Evolutionary conservation across 148 eudicot genomes (phyloP), one percentile per base, ranked within the genome.

Genomic region (Diospyros kaki): DNA sequence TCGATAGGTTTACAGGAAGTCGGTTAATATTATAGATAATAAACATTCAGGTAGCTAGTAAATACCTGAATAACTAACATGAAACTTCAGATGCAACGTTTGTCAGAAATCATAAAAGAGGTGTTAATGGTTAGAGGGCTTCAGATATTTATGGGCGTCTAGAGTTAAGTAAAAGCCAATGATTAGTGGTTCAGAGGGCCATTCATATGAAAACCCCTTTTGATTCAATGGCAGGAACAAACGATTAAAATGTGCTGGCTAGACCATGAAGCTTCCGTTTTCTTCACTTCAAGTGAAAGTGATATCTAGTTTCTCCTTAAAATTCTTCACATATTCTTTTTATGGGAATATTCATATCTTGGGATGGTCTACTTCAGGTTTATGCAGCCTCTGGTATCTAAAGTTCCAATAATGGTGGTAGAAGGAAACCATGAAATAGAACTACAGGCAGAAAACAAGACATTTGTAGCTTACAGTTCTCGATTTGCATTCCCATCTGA

Each of bases 341-440:
- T 28, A 28, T 28, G 28, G 28, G 28, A 28, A 28, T 0, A 28
- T 28, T 28, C 56, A 9, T 64, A 11, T 52, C 48, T 46, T 76
- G 48, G 14, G 15, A 41, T 69, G 68, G 69, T 63, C 18, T 63
- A 74, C 52, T 75, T 74, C 88, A 94, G 98, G 78, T 95, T 75
- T 83, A 92, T 95, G 98, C 88, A 95, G 82, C 85, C 79, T 69
- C 73, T 95, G 82, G 79, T 90, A 50, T 90, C 98, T 48, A 89
- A 82, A 83, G 83, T 88, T 73, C 98, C 98, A 28, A 86, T 92
- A 68, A 92, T 95, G 97, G 95, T 90, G 72, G 87, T 95, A 60
- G 97, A 95, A 84, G 98, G 98, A 60, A 95, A 95, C 86, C 98
- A 95, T 81, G 98, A 95, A 78, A 84, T 89, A 72, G 98, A 95